Conservation (phyloP, 1,139 yeast species). For the Pichia cactophila region DNA sequence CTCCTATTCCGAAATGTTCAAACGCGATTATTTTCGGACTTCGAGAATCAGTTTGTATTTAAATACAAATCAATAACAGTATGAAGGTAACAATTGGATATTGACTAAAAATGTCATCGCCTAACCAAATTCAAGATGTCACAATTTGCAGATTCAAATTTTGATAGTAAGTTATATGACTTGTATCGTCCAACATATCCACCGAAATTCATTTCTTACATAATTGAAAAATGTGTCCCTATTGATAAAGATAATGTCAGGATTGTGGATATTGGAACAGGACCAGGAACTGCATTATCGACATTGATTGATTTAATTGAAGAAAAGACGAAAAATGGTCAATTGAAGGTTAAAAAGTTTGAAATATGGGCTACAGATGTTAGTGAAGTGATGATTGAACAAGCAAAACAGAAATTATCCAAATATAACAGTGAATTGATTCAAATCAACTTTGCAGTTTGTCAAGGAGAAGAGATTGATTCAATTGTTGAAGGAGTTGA, state of each 20-base stretch:
- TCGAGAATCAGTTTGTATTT: background rate
- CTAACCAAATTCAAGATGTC: slow-evolving; percentile 38
- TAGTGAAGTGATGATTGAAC: slow-evolving; percentile 53
- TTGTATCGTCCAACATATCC: slow-evolving; percentile 66
- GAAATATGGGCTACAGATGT: slow-evolving; percentile 63
- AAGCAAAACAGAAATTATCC: slow-evolving; percentile 13
- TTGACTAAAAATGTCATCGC: background rate
- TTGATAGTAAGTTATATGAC: slow-evolving; percentile 52
- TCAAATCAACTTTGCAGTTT: slow-evolving; percentile 20
- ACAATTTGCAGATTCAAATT: slow-evolving; percentile 52
- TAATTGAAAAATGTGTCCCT: slow-evolving; percentile 30
- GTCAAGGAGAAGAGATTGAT: slow-evolving; percentile 29
- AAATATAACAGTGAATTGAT: slow-evolving; percentile 7
- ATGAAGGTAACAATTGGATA: background rate
- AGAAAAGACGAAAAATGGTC: background rate
- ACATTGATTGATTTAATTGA: slow-evolving; percentile 6
- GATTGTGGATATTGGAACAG: slow-evolving; percentile 68
- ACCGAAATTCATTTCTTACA: slow-evolving; percentile 37
- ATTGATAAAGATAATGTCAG: slow-evolving; percentile 6
- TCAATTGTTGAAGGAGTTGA: slow-evolving; percentile 33
- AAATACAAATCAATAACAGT: background rate
- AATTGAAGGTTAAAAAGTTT: slow-evolving; percentile 30
- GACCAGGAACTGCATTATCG: slow-evolving; percentile 50
- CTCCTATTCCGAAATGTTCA: no score
- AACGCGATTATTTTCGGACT: no score